These are phyloP conservation scores for Lentinula novae-zelandiae DNA, from an alignment of 1,284 basidiomycete species.

Conservation along the genomic window DNA sequence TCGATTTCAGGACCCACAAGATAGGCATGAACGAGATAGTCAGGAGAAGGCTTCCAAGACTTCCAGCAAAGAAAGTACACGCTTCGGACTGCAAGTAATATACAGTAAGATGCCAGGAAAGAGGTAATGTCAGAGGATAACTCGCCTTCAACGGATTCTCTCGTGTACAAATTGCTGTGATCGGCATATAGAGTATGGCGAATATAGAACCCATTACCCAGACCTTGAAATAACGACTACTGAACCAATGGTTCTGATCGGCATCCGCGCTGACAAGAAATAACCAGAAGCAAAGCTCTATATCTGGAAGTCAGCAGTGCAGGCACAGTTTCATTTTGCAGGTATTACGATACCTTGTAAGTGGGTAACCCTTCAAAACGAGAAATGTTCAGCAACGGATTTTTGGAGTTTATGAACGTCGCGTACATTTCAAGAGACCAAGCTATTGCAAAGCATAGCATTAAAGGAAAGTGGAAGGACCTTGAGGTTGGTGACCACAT, in stretches of 20 bases:
- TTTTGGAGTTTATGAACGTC: not conserved
- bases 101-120: not conserved
- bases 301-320: not conserved
- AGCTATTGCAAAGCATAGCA: constrained; percentile 54
- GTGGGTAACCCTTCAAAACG: constrained; percentile 58
- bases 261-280: constrained; percentile 67
- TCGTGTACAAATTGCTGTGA: constrained; percentile 60
- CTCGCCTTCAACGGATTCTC: constrained; percentile 53
- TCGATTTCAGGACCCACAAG: constrained; percentile 37
- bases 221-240: constrained; percentile 61
- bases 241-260: constrained; percentile 68
- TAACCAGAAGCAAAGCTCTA: constrained; percentile 80
- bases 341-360: constrained; percentile 52
- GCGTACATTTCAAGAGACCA: constrained; percentile 75
- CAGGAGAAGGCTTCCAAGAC: constrained; percentile 57
- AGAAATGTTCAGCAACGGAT: not conserved
- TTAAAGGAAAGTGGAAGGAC: constrained; percentile 56
- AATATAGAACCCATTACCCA: constrained; percentile 62
- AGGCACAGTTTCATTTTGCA: not conserved
- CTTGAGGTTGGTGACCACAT: constrained; percentile 46
- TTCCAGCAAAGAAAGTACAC: constrained; percentile 62
- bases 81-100: constrained; percentile 54
- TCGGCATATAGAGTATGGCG: constrained; percentile 63
- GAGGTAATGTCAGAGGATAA: not conserved
- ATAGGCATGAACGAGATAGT: constrained; percentile 71